phyloP scores from a whole-genome alignment of 106 monocot genomes.

The Allium cepa region DNA sequence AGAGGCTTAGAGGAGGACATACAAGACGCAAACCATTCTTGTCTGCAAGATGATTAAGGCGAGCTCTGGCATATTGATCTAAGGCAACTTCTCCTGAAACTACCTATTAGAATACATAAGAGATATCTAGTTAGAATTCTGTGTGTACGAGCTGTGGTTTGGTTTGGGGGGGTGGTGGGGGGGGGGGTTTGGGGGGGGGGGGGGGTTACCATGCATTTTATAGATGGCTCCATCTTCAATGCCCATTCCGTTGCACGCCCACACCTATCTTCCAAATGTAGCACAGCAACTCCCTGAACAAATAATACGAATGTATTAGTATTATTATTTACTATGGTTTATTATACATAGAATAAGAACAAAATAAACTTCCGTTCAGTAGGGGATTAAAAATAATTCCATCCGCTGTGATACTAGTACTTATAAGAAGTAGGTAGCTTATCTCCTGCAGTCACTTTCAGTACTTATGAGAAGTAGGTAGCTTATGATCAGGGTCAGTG shows the following conservation, averaged over 20 bases:
- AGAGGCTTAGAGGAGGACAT: constrained; percentile 93
- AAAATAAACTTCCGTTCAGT: too few species aligned
- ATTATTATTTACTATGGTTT: too few species aligned
- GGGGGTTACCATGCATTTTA: constrained; percentile 52
- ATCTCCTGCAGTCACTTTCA: too few species aligned
- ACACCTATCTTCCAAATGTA: constrained; percentile 97
- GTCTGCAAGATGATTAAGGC: constrained; percentile 46
- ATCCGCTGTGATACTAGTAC: too few species aligned
- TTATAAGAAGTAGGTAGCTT: too few species aligned
- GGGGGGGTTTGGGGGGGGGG: too few species aligned
- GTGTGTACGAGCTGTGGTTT: too few species aligned
- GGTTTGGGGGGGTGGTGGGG: neutral
- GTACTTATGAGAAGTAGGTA: too few species aligned
- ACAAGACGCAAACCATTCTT: constrained; percentile 59
- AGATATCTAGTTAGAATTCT: too few species aligned
- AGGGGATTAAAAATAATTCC: too few species aligned
- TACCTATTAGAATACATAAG: constrained; percentile 28
- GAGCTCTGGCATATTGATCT: constrained; percentile 79
- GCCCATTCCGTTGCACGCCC: constrained; percentile 95
- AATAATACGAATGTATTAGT: neutral
- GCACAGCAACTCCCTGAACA: constrained; percentile 80
- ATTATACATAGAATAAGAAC: too few species aligned
- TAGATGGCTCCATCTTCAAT: constrained; percentile 80
- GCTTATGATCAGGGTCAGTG: too few species aligned
- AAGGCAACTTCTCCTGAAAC: constrained; percentile 97